phyloP scores from a whole-genome alignment of 768 basidiomycete species.

The Auriscalpium orientale region DNA sequence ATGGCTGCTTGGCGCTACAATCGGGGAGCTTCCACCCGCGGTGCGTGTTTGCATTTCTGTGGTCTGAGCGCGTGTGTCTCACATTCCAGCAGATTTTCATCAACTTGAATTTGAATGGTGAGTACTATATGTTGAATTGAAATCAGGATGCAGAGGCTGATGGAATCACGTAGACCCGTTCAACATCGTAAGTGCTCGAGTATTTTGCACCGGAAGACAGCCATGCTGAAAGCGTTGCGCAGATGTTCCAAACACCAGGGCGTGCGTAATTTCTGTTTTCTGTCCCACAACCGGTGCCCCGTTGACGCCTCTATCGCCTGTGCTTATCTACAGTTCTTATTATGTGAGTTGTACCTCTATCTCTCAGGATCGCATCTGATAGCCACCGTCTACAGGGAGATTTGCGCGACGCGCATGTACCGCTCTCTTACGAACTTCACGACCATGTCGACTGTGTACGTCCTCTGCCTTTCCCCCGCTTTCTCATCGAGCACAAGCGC shows the following conservation, averaged over 20 bases:
- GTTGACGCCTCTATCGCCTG: too few relatives aligned
- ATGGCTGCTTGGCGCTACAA: background rate
- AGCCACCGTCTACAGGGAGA: background rate
- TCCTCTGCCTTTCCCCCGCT: background rate
- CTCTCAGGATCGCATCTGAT: background rate
- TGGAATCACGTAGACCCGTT: too few relatives aligned
- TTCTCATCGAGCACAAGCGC: background rate
- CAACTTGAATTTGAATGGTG: slow-evolving; percentile 1
- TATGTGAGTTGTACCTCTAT: background rate
- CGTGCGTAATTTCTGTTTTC: background rate
- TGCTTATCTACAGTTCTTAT: background rate
- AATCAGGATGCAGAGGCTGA: too few relatives aligned
- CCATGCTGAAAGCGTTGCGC: background rate
- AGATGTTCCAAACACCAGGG: slow-evolving; percentile 2
- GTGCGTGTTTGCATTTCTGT: background rate
- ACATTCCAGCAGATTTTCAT: background rate
- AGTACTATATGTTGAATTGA: background rate
- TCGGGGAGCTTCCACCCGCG: background rate
- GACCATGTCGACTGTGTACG: background rate
- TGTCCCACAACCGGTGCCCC: too few relatives aligned
- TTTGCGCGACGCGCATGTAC: slow-evolving; percentile 6
- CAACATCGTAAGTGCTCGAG: background rate
- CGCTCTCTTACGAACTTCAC: background rate
- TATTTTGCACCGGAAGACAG: background rate
- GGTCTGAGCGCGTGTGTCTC: background rate